Evolutionary conservation across 345 rosid species (phyloP).

Genomic region (Leavenworthia alabamica): DNA sequence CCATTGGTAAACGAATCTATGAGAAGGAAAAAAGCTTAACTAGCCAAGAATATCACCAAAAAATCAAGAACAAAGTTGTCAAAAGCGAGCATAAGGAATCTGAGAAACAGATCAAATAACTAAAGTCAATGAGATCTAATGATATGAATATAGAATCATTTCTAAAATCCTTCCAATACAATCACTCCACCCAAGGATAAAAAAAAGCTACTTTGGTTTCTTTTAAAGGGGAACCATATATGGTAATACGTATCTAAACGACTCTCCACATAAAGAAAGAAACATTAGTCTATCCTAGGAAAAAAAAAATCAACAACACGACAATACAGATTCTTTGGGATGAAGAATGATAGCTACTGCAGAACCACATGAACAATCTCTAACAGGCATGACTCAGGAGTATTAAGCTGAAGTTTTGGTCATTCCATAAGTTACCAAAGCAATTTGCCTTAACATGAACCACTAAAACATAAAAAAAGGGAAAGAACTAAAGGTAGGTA

Average conservation of each 20-base stretch:
- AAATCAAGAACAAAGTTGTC: constrained; percentile 11
- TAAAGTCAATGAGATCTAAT: constrained; percentile 21
- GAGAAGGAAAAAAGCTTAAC: constrained; percentile 10
- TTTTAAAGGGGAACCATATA: background rate
- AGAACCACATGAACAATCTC: background rate
- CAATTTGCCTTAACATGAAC: constrained; percentile 8
- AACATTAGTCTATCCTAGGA: constrained; percentile 16
- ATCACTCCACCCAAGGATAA: constrained; percentile 10
- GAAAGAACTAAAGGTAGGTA: constrained; percentile 1
- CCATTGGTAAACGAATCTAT: constrained; percentile 13
- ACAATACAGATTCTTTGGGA: background rate
- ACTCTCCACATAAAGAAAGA: constrained; percentile 27
- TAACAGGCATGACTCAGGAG: background rate
- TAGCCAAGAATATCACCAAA: constrained; percentile 19
- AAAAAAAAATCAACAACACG: constrained; percentile 6
- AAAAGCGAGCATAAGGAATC: constrained; percentile 6
- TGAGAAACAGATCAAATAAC: background rate
- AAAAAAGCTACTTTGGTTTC: constrained; percentile 11
- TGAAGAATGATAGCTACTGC: background rate
- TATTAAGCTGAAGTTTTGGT: background rate
- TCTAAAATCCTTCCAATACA: background rate
- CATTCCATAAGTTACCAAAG: background rate
- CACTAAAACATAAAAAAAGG: constrained; percentile 9
- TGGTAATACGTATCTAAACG: constrained; percentile 10
- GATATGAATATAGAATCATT: constrained; percentile 8